A percentile compares a stretch with the other conserved stretches of the same genome.
Evolutionary conservation across 2,329 filamentous ascomycete genomes (phyloP).

Genomic region (Aureobasidium sp.): DNA sequence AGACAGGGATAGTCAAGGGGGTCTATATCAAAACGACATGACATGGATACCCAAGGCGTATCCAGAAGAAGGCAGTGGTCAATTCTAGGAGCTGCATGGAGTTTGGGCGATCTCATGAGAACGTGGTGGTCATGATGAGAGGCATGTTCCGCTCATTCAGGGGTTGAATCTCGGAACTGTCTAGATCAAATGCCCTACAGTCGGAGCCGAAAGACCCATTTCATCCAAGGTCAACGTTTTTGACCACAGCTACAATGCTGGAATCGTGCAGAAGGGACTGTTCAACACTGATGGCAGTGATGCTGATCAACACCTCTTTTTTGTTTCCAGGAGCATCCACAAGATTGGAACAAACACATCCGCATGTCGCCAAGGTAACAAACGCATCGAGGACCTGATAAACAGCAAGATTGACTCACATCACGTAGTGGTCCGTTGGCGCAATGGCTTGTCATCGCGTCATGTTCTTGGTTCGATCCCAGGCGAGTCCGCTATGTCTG

Average conservation of each 20-base stretch:
- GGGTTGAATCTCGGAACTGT: not conserved
- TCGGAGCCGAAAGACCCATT: not conserved
- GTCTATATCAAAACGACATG: too few species aligned
- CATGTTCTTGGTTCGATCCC: slow-evolving; percentile 2
- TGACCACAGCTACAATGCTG: not conserved
- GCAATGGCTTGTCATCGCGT: not conserved
- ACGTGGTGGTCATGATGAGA: not conserved
- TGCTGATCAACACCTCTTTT: too few species aligned
- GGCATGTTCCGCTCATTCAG: too few species aligned
- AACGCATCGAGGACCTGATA: not conserved
- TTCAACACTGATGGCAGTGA: not conserved
- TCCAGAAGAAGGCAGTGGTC: not conserved
- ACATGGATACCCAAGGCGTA: too few species aligned
- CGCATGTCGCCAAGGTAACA: not conserved
- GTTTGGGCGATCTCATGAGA: not conserved
- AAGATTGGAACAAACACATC: not conserved
- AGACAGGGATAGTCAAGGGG: too few species aligned
- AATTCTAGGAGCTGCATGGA: not conserved
- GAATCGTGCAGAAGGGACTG: not conserved
- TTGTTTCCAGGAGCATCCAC: too few species aligned
- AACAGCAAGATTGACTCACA: not conserved
- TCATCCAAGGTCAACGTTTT: not conserved
- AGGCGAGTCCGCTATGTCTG: not conserved
- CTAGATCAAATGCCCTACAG: not conserved
- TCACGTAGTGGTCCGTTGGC: not conserved